A percentile compares a stretch with the other conserved stretches of the same genome.
These are phyloP conservation scores for Candida morakotiae DNA, from an alignment of 805 yeast species.

Conservation along the genomic window DNA sequence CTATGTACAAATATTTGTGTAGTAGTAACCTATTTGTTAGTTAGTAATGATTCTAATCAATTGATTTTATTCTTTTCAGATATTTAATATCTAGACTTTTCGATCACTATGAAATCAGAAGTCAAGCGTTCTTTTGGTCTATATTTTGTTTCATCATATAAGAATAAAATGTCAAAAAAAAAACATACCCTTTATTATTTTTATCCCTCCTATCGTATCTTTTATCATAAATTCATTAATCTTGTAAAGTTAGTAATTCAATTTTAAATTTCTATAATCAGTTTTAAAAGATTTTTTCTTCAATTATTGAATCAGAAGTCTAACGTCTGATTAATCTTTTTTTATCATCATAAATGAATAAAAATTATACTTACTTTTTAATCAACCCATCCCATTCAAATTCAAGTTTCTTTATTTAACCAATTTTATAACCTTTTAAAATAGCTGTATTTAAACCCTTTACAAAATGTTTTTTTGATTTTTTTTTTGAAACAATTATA, in stretches of 20 bases:
- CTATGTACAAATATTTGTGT: not conserved
- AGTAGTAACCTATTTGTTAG: too few relatives aligned
- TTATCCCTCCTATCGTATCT: too few relatives aligned
- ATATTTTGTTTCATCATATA: constrained; percentile 5
- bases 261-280: constrained; percentile 11
- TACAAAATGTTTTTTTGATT: constrained; percentile 64
- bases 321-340: constrained; percentile 20
- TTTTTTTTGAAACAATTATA: constrained; percentile 65
- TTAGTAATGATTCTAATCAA: constrained; percentile 4
- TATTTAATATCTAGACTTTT: constrained; percentile 5
- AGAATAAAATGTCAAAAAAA: too few relatives aligned
- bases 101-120: constrained; percentile 5
- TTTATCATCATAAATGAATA: constrained; percentile 11
- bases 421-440: constrained; percentile 42
- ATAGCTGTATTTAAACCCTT: constrained; percentile 73
- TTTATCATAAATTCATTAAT: too few relatives aligned
- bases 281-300: constrained; percentile 30
- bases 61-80: constrained; percentile 1
- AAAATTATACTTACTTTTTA: too few relatives aligned
- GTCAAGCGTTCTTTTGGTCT: constrained; percentile 9
- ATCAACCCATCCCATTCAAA: too few relatives aligned
- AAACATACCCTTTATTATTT: constrained; percentile 1
- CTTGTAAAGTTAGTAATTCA: not conserved
- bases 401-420: constrained; percentile 12
- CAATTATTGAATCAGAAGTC: constrained; percentile 35